phyloP scores from a whole-genome alignment of 257 asterid genomes.

The Coffea eugenioides region DNA sequence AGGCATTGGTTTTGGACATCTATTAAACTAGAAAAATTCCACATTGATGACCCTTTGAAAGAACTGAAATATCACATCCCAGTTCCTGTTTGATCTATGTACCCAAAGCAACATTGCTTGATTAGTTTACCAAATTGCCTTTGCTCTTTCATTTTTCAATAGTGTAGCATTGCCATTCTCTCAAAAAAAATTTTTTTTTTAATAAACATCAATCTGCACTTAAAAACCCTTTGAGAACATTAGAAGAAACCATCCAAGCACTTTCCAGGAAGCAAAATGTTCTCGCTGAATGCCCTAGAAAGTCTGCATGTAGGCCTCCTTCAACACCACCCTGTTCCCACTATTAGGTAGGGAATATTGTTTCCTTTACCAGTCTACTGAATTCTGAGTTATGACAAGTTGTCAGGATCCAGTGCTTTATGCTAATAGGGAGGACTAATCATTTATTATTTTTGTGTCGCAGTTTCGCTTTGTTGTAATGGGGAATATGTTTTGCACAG shows the following conservation, averaged over 20 bases:
- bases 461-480: conserved; percentile 95
- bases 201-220: background rate
- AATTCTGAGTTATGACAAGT: background rate
- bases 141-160: background rate
- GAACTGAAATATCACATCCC: background rate
- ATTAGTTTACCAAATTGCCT: background rate
- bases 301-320: background rate
- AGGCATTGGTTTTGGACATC: background rate
- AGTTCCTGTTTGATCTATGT: background rate
- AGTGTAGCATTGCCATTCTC: background rate
- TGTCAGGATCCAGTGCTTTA: background rate
- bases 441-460: conserved; percentile 21
- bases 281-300: background rate
- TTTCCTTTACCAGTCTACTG: background rate
- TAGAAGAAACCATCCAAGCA: conserved; percentile 14
- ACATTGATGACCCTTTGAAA: background rate
- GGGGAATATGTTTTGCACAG: conserved; percentile 99
- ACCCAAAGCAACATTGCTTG: background rate
- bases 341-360: background rate
- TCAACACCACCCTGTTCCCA: background rate
- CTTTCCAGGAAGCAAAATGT: background rate
- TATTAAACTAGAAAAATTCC: background rate
- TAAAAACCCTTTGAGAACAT: background rate
- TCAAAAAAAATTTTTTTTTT: background rate
- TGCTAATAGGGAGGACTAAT: background rate